Conservation (phyloP, 345 rosid species). For the Syzygium aromaticum region DNA sequence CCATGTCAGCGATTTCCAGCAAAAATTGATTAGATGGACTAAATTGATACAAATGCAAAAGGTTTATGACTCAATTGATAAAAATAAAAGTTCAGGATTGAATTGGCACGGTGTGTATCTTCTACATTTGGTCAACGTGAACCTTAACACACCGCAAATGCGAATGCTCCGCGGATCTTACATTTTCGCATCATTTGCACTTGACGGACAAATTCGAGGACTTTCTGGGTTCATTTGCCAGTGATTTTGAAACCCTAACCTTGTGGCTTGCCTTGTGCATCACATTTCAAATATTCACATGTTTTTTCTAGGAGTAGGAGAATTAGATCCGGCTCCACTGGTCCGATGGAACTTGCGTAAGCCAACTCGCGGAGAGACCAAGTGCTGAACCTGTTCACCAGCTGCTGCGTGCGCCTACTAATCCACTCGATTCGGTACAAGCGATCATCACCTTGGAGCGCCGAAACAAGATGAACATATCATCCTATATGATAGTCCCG, state of each 20-base stretch:
- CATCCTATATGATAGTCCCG: neutral
- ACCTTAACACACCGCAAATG: neutral
- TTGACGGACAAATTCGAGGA: neutral
- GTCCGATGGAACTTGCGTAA: neutral
- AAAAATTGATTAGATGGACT: rapidly evolving
- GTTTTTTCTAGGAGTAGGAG: neutral
- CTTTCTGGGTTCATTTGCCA: neutral
- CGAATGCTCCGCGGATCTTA: neutral
- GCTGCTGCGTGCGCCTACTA: neutral
- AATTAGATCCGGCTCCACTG: neutral
- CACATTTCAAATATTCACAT: neutral
- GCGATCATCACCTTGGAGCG: neutral
- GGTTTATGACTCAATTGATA: too few relatives aligned
- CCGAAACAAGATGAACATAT: neutral
- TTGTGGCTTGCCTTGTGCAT: neutral
- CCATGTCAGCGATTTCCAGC: rapidly evolving
- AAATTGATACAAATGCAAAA: too few relatives aligned
- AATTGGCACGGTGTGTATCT: neutral
- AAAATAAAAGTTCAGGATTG: too few relatives aligned
- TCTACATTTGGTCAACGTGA: neutral
- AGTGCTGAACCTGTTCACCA: neutral
- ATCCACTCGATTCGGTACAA: neutral
- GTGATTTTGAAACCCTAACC: neutral
- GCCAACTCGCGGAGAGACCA: neutral
- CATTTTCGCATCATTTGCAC: neutral